A percentile compares a stretch with the other conserved stretches of the same genome.
These are phyloP conservation scores for Beta vulgaris DNA, from an alignment of 148 eudicot genomes.

Conservation along the genomic window DNA sequence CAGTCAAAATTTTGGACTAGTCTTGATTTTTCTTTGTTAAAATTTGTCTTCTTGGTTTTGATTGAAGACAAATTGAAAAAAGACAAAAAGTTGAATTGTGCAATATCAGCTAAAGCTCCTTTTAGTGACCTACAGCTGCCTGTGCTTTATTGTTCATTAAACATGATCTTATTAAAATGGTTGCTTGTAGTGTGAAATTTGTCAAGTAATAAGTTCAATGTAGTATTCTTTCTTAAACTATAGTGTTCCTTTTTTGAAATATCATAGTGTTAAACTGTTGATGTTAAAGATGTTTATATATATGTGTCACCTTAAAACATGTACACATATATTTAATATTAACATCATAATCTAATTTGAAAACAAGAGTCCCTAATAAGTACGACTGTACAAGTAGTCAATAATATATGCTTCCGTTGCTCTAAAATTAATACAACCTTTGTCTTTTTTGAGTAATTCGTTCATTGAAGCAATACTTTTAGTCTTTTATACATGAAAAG, in stretches of 20 bases:
- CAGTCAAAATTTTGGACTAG: constrained; percentile 1
- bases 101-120: constrained; percentile 15
- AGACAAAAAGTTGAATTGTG: constrained; percentile 20
- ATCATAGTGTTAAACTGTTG: no score
- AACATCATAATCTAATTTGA: no score
- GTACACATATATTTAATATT: no score
- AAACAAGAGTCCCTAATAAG: no score
- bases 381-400: no score
- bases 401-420: no score
- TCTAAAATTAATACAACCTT: no score
- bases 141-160: background rate
- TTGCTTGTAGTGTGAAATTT: constrained; percentile 18
- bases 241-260: background rate
- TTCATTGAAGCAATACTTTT: no score
- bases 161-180: constrained; percentile 2
- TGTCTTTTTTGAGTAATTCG: no score
- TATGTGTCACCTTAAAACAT: no score
- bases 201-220: constrained; percentile 3
- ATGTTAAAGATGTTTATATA: no score
- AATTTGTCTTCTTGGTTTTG: constrained; percentile 14
- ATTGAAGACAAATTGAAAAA: constrained; percentile 9
- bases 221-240: background rate
- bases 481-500: no score
- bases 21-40: background rate
- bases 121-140: constrained; percentile 18